Evolutionary conservation across 1,284 basidiomycete species (phyloP).

Genomic region (Peniophora sp.): DNA sequence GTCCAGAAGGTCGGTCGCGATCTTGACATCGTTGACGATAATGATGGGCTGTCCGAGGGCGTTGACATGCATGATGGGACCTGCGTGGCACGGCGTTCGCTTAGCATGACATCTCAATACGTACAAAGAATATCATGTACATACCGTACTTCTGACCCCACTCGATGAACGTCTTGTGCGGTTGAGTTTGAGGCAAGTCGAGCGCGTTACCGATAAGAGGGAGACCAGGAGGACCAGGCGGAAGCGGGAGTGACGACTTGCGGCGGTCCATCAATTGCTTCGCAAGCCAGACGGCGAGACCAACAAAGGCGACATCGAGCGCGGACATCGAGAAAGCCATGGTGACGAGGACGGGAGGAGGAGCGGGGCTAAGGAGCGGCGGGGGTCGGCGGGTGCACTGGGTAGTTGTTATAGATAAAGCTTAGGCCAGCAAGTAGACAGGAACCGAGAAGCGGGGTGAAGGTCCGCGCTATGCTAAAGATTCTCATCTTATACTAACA

Average conservation of each 20-base stretch:
- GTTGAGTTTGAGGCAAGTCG: conserved; percentile 44
- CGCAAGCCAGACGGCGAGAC: conserved; percentile 1
- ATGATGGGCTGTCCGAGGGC: conserved; percentile 49
- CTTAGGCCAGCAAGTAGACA: no score
- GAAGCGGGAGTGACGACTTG: conserved; percentile 20
- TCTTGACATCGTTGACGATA: conserved; percentile 43
- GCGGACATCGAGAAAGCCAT: not conserved
- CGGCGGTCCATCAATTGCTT: not conserved
- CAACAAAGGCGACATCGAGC: conserved; percentile 2
- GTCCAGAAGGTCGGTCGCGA: conserved; percentile 49
- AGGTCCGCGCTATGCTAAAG: no score
- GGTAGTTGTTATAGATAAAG: no score
- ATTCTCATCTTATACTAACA: no score
- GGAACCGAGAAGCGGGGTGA: no score
- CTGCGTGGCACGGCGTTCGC: conserved; percentile 20
- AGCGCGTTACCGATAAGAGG: conserved; percentile 47
- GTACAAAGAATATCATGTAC: not conserved
- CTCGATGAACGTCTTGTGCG: conserved; percentile 47
- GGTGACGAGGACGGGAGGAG: no score
- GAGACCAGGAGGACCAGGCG: conserved; percentile 42
- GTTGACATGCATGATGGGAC: conserved; percentile 47
- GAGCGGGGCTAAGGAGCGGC: no score
- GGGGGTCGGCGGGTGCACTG: no score
- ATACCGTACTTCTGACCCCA: conserved; percentile 36
- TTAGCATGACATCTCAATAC: not conserved